Percentiles rank a stretch among this genome's conserved stretches.
phyloP scores from a whole-genome alignment of 2,329 filamentous ascomycete genomes.

The Aspergillus thermomutatus region DNA sequence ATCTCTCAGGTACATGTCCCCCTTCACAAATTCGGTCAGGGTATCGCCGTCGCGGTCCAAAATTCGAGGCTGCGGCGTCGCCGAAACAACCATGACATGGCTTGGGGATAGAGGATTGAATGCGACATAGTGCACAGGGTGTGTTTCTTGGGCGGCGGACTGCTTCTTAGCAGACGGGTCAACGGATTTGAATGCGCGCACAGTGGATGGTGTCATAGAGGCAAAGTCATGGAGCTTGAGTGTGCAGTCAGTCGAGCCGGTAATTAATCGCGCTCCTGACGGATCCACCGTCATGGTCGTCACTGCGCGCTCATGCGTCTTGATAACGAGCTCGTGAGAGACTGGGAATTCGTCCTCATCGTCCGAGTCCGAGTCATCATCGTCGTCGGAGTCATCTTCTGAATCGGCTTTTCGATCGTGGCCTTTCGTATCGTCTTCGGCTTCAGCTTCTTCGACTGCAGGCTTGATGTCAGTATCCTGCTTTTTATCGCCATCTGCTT shows the following conservation, averaged over 20 bases:
- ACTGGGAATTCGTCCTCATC: conserved; percentile 78
- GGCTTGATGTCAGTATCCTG: conserved; percentile 18
- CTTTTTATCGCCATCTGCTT: conserved; percentile 22
- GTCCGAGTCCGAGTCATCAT: conserved; percentile 56
- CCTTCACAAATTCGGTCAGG: conserved; percentile 86
- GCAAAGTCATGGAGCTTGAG: conserved; percentile 94
- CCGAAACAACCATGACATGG: conserved; percentile 80
- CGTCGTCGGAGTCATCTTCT: conserved; percentile 42
- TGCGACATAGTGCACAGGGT: conserved; percentile 79
- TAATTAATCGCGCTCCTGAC: conserved; percentile 77
- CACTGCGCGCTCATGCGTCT: conserved; percentile 85
- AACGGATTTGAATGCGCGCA: conserved; percentile 88
- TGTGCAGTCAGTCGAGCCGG: conserved; percentile 86
- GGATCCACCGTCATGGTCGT: conserved; percentile 82
- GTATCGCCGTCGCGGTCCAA: conserved; percentile 85
- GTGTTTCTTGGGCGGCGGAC: conserved; percentile 71
- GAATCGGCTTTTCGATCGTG: conserved; percentile 3
- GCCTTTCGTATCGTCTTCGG: conserved; percentile 27
- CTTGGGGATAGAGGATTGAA: conserved; percentile 81
- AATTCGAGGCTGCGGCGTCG: conserved; percentile 85
- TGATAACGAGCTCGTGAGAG: conserved; percentile 87
- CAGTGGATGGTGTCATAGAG: conserved; percentile 89
- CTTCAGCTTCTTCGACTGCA: conserved; percentile 15
- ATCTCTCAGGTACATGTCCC: conserved; percentile 96
- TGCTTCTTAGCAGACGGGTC: conserved; percentile 79